Base-by-base conservation (phyloP, 768 basidiomycete genomes). In the Psilocybe subaeruginosa region DNA sequence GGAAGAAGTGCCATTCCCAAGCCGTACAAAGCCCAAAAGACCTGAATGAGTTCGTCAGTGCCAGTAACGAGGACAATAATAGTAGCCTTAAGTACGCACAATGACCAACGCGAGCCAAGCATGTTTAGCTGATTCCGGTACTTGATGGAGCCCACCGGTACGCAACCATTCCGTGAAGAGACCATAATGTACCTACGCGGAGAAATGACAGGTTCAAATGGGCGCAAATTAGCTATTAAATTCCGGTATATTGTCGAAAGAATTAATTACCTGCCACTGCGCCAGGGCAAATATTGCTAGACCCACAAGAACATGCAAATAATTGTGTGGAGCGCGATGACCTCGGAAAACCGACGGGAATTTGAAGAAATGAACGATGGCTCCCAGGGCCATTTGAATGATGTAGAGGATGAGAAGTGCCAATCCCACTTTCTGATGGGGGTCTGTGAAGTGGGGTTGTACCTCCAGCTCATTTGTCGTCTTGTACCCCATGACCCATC, bases 361-460 rank as follows among this genome's bases (percentile, higher is more conserved):
- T 68, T 88, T 88, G 72, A 83, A 61, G 54, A 70, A 82, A 70
- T 90, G 87, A 48, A 85, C 81, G 69, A 83, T 53, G 1, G 70
- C 58, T 19, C 88, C 87, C 29, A 86, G 62, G 2, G 74, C 3
- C 37, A 84, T 51, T 69, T 89, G 87, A 5, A 74, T 59, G 57
- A 83, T 56, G 69, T 88, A 88, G 8, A 90, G 72, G 48, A 82
- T 74, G 46, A 88, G 74, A 49, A 89, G 76, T 7, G 78, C 77
- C 45, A 84, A 68, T 12, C 87, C 87, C 41, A 80, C 75, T 69
- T 77, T 79, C 78, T 86, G 74, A 66, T 80, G 87, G 3, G 78
- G 72, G 64, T 85, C 82, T 50, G 71, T 65, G 50, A 79, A 77
- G 46, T 77, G 72, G 0, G 68, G 61, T n/a, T n/a, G 70, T 56